A percentile compares a stretch with the other conserved stretches of the same genome.
phyloP scores from a whole-genome alignment of 108 stramenopile species.

The Pseudonitzschia multistriata region DNA sequence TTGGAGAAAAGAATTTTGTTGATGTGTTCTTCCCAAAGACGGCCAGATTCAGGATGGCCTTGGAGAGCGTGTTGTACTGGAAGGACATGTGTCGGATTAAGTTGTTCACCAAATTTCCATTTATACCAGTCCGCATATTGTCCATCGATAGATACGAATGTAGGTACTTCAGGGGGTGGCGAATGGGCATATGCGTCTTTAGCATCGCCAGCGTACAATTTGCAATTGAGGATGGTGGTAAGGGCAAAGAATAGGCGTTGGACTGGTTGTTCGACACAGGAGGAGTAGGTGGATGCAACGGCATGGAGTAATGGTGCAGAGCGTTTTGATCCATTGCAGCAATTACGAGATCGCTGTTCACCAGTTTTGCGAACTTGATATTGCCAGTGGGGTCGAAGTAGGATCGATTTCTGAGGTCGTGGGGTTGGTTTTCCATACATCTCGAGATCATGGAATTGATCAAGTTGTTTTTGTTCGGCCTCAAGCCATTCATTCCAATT shows the following conservation, averaged over 20 bases:
- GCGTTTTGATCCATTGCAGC: slow-evolving; percentile 32
- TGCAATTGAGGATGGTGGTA: not conserved
- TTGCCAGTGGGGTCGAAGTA: slow-evolving; percentile 22
- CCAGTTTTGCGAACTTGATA: slow-evolving; percentile 8
- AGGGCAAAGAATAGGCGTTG: no score
- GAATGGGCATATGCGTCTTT: slow-evolving; percentile 37
- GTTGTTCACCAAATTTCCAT: no score
- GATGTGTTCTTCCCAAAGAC: slow-evolving; percentile 29
- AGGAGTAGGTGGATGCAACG: no score
- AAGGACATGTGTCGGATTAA: slow-evolving; percentile 26
- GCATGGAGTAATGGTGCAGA: slow-evolving; percentile 26
- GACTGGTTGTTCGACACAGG: no score
- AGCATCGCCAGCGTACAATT: slow-evolving; percentile 39
- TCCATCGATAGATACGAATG: slow-evolving; percentile 31
- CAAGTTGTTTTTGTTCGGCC: slow-evolving; percentile 30
- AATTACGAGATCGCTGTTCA: slow-evolving; percentile 20
- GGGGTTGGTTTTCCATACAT: slow-evolving; percentile 19
- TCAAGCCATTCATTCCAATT: slow-evolving; percentile 36
- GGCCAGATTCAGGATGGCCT: slow-evolving; percentile 41
- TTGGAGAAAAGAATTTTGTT: slow-evolving; percentile 20
- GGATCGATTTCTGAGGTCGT: not conserved
- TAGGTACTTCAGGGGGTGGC: slow-evolving; percentile 25
- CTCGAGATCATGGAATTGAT: slow-evolving; percentile 16
- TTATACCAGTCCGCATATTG: slow-evolving; percentile 38
- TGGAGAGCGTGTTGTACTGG: slow-evolving; percentile 38